Conservation (phyloP, 768 basidiomycete species). For the Pisolithus orientalis region DNA sequence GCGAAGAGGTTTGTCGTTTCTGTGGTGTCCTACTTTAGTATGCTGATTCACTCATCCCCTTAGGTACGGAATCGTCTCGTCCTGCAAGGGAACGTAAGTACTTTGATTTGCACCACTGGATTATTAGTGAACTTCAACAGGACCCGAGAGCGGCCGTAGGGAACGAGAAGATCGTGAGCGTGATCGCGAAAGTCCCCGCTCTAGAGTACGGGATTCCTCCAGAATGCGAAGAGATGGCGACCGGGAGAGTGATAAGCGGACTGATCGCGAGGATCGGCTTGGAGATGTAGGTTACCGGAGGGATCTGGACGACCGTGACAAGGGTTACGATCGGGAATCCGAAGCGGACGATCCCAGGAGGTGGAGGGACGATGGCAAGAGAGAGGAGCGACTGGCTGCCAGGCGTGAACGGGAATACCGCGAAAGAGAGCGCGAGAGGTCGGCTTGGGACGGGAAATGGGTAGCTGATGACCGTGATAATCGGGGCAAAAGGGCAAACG, state of each 20-base stretch:
- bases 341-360: constrained; percentile 64
- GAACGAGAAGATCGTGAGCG: constrained; percentile 59
- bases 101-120: not conserved
- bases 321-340: constrained; percentile 34
- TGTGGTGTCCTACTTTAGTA: not conserved
- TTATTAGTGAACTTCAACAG: constrained; percentile 26
- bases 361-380: constrained; percentile 79
- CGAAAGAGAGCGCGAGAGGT: constrained; percentile 35
- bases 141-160: constrained; percentile 47
- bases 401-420: constrained; percentile 49
- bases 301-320: constrained; percentile 33
- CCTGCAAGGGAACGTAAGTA: constrained; percentile 54
- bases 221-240: constrained; percentile 54
- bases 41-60: not conserved
- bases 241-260: constrained; percentile 29
- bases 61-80: constrained; percentile 46
- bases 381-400: constrained; percentile 67
- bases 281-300: constrained; percentile 14
- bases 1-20: constrained; percentile 61
- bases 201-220: constrained; percentile 59
- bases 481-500: constrained; percentile 51
- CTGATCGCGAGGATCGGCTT: constrained; percentile 26
- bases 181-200: constrained; percentile 59
- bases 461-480: constrained; percentile 64
- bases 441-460: constrained; percentile 54